A percentile compares a stretch with the other conserved stretches of the same genome.
phyloP scores from a whole-genome alignment of 805 yeast species.

The Jamesozyma rosinii region DNA sequence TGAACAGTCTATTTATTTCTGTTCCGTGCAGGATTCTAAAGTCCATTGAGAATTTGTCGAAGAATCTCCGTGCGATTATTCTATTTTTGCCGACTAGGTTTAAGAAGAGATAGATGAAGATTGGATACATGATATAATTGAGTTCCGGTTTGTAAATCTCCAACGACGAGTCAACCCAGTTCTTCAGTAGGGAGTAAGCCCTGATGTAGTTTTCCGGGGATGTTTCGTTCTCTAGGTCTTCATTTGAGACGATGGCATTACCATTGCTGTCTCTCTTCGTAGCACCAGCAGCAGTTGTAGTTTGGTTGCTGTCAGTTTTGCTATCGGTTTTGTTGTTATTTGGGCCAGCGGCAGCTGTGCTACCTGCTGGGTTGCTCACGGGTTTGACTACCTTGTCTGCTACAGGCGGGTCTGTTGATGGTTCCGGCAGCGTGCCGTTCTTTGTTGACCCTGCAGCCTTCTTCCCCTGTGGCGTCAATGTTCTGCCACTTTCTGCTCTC shows the following conservation, averaged over 20 bases:
- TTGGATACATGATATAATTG: constrained; percentile 74
- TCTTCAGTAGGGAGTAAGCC: constrained; percentile 70
- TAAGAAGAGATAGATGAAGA: constrained; percentile 82
- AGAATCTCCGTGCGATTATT: constrained; percentile 61
- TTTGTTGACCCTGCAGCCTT: constrained; percentile 41
- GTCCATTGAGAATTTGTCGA: constrained; percentile 63
- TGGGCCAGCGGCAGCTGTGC: not conserved
- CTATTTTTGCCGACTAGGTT: constrained; percentile 63
- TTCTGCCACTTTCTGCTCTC: constrained; percentile 71
- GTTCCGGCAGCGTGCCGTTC: constrained; percentile 30
- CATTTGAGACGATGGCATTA: constrained; percentile 21
- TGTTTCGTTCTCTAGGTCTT: constrained; percentile 18
- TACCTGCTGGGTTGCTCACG: constrained; percentile 24
- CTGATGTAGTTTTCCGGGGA: constrained; percentile 62
- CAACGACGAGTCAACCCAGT: constrained; percentile 85
- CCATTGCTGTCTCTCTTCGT: constrained; percentile 26
- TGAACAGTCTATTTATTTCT: constrained; percentile 63
- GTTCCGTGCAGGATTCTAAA: constrained; percentile 67
- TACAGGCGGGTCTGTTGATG: constrained; percentile 27
- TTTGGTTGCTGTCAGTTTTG: not conserved
- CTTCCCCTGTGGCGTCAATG: constrained; percentile 42
- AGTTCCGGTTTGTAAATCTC: constrained; percentile 88
- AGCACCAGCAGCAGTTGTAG: constrained; percentile 1
- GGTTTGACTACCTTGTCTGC: constrained; percentile 22
- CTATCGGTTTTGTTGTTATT: not conserved